Evolutionary conservation across 768 basidiomycete genomes (phyloP).

Genomic region (Lentinula edodes): DNA sequence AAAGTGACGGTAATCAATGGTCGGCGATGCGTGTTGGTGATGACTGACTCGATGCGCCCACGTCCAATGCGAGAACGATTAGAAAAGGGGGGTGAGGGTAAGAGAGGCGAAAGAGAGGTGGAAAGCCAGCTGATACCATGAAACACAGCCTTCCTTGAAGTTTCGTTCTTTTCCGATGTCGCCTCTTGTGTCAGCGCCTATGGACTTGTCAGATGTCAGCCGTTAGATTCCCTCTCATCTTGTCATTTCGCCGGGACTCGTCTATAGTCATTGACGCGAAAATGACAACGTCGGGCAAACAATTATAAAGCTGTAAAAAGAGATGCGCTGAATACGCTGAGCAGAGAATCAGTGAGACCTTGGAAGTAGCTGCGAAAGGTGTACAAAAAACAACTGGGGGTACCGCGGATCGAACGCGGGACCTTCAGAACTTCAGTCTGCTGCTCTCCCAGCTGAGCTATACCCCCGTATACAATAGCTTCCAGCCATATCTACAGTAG

Average conservation of each 20-base stretch:
- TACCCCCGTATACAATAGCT: conserved; percentile 12
- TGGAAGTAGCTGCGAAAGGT: no score
- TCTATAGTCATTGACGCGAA: no score
- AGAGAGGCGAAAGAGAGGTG: neutral
- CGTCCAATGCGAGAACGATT: neutral
- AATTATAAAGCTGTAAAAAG: no score
- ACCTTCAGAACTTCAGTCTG: conserved; percentile 39
- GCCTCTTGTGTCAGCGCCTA: neutral
- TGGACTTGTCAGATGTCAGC: neutral
- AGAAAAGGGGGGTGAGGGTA: neutral
- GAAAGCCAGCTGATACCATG: neutral
- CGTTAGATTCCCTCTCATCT: no score
- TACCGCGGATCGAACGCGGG: conserved; percentile 53
- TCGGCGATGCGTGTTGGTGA: neutral
- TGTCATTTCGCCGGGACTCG: no score
- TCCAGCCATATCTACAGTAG: no score
- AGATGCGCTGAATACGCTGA: neutral
- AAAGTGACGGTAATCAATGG: neutral
- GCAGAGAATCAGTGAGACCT: no score
- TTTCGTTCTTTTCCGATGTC: neutral
- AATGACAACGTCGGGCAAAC: no score
- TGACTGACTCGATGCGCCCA: neutral
- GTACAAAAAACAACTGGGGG: conserved; percentile 25
- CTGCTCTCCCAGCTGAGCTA: conserved; percentile 23
- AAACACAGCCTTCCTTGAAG: neutral